A percentile compares a stretch with the other conserved stretches of the same genome.
phyloP scores from a whole-genome alignment of 2,329 filamentous ascomycete genomes.

The Penicillium sp. region DNA sequence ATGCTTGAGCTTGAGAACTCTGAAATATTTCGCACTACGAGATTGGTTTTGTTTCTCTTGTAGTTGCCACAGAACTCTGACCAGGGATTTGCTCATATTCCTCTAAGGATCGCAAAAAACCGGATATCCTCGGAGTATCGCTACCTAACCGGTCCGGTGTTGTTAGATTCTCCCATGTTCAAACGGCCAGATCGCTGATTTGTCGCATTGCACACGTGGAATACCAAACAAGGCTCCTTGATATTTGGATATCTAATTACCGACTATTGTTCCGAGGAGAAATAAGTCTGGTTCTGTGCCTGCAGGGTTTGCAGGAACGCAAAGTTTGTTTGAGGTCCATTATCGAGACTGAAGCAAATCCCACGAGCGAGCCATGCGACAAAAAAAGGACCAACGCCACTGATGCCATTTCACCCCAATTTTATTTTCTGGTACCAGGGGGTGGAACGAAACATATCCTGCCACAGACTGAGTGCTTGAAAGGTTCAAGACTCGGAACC shows the following conservation, averaged over 20 bases:
- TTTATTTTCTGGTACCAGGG: not conserved
- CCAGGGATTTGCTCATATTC: too few species aligned
- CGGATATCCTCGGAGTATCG: too few species aligned
- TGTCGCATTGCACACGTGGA: not conserved
- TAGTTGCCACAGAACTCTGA: too few species aligned
- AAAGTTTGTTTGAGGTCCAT: not conserved
- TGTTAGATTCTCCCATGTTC: not conserved
- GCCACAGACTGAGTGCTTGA: not conserved
- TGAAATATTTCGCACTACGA: too few species aligned
- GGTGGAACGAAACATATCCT: not conserved
- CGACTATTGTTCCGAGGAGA: not conserved
- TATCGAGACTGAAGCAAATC: not conserved
- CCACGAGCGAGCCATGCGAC: not conserved
- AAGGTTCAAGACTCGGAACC: conserved; percentile 5
- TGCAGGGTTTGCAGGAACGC: conserved; percentile 2
- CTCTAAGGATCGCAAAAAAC: too few species aligned
- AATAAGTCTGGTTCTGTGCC: not conserved
- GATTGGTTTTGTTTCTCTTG: too few species aligned
- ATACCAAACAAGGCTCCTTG: too few species aligned
- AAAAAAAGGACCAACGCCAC: not conserved
- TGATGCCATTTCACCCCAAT: not conserved
- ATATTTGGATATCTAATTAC: not conserved
- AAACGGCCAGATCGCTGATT: not conserved
- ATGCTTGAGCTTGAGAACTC: too few species aligned
- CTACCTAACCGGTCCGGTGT: not conserved